Evolutionary conservation across 2,329 filamentous ascomycete genomes (phyloP), one percentile per base, ranked within the genome.

Genomic region (Arthrobotrys sinensis): DNA sequence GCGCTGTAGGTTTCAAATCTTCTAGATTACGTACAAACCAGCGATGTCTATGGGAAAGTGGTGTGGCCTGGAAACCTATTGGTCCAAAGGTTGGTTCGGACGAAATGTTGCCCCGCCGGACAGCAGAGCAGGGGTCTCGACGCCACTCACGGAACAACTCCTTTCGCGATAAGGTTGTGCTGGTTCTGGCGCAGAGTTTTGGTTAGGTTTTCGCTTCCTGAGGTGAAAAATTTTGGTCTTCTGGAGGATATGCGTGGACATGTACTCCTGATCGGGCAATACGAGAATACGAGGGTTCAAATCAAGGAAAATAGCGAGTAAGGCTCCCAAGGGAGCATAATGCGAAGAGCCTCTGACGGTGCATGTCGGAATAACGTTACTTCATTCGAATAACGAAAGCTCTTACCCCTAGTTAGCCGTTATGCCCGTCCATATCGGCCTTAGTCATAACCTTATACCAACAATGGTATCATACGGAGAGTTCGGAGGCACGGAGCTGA

Each of bases 91-190:
- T 55, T 36, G 45, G 40, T 55, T 78, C 75, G 75, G 75, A 63
- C 43, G 62, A 72, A 78, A 78, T 78, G 36, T 78, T 78, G 48
- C 46, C 52, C 75, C 75, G 75, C 46, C 53, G 67, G 50, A 21
- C 32, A 55, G n/a, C 34, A n/a, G 11, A 2, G 32, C 50, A 55
- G 12, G 62, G 62, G 60, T 21, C 8, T 50, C 2, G 50, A 63
- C 73, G 73, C 73, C 66, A 71, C 73, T 40, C 24, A 62, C 67
- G 75, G 75, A 68, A 62, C 75, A 78, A 78, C 62, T 34, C 53
- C 53, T 50, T 45, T 34, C 46, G 57, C 50, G 60, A 71, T 62
- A 62, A 71, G 50, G 38, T 71, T 60, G 19, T 53, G 12, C 57
- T 32, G 21, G 32, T 32, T 16, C 8, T n/a, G n/a, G 50, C 14